These are phyloP conservation scores for Suillus cothurnatus DNA, from an alignment of 768 basidiomycete species.

Conservation along the genomic window DNA sequence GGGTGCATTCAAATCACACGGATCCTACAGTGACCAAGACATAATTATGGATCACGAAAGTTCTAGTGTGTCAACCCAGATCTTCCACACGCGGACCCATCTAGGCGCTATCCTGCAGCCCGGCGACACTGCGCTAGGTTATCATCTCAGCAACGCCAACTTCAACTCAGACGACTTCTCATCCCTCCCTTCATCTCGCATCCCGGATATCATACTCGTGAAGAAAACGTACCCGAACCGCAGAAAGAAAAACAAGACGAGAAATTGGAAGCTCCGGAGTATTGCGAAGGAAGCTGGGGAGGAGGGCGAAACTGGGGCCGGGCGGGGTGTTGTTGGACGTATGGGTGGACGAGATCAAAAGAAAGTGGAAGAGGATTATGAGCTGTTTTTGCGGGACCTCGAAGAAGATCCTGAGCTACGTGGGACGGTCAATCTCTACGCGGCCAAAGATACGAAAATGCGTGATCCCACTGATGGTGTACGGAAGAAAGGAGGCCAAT, in stretches of 20 bases:
- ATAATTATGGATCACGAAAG: conserved; percentile 64
- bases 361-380: conserved; percentile 97
- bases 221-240: conserved; percentile 95
- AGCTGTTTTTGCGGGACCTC: conserved; percentile 89
- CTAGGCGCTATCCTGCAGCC: conserved; percentile 93
- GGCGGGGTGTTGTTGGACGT: conserved; percentile 85
- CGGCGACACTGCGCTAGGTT: conserved; percentile 92
- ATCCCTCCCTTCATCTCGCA: conserved; percentile 57
- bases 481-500: conserved; percentile 26
- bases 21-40: conserved; percentile 45
- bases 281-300: conserved; percentile 93
- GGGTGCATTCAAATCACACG: conserved; percentile 70
- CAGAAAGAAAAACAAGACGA: conserved; percentile 83
- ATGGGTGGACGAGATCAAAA: conserved; percentile 87
- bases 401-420: conserved; percentile 96
- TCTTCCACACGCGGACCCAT: conserved; percentile 96
- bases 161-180: conserved; percentile 92
- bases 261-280: conserved; percentile 87
- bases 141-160: conserved; percentile 85
- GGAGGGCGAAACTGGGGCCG: conserved; percentile 76
- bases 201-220: conserved; percentile 92
- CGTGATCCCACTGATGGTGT: conserved; percentile 33
- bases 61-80: conserved; percentile 64
- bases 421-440: conserved; percentile 85
- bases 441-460: conserved; percentile 59